Percentiles rank a stretch among this genome's conserved stretches.
Conservation (phyloP, 1,139 yeast species). For the Candida neerlandica region DNA sequence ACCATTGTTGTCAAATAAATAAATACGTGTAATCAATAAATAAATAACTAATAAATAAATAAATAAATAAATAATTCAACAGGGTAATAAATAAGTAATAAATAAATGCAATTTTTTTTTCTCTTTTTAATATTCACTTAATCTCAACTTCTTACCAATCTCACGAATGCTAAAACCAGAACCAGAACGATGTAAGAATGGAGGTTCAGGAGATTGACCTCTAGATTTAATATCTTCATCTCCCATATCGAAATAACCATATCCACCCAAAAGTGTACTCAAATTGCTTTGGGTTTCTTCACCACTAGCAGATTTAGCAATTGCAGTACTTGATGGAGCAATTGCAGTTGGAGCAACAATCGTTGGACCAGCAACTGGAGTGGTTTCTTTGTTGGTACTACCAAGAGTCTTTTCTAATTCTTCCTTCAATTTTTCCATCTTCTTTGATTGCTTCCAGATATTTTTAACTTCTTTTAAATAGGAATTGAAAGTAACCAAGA, state of each 20-base stretch:
- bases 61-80: conserved; percentile 9
- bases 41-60: conserved; percentile 13
- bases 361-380: neutral
- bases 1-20: too few relatives aligned
- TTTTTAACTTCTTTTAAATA: conserved; percentile 63
- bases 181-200: conserved; percentile 46
- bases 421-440: conserved; percentile 8
- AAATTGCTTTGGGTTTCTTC: conserved; percentile 19
- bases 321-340: conserved; percentile 1
- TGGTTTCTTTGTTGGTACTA: neutral
- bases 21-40: conserved; percentile 10
- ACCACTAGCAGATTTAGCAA: neutral
- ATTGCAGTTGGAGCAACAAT: conserved; percentile 3
- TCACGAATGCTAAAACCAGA: conserved; percentile 58
- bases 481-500: conserved; percentile 71
- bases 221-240: conserved; percentile 70
- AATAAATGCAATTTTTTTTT: too few relatives aligned
- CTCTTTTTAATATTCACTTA: conserved; percentile 68
- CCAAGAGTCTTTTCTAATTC: conserved; percentile 2
- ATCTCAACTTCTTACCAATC: conserved; percentile 71
- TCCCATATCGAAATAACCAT: conserved; percentile 76
- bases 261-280: conserved; percentile 71
- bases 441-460: conserved; percentile 49
- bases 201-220: conserved; percentile 71
- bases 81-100: conserved; percentile 11